Conservation (phyloP, 441 rosid species). For the Melastoma candidum region DNA sequence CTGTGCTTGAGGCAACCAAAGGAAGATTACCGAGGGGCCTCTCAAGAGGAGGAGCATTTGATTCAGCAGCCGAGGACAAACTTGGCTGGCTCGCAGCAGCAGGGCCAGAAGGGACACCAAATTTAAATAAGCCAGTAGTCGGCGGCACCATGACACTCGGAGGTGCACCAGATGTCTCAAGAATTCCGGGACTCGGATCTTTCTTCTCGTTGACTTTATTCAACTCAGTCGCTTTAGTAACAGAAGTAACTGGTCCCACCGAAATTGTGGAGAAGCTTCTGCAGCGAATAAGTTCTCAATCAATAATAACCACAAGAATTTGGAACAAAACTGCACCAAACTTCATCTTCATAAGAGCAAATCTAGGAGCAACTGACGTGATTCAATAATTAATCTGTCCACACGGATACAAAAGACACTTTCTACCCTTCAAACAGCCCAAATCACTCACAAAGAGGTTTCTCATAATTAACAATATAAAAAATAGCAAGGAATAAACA, state of each 20-base stretch:
- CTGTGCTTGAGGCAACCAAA: slow-evolving; percentile 12
- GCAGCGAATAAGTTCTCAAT: neutral
- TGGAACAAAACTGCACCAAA: neutral
- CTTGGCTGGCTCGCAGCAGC: slow-evolving; percentile 24
- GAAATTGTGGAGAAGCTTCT: slow-evolving; percentile 33
- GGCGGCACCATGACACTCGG: slow-evolving; percentile 28
- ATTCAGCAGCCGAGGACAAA: slow-evolving; percentile 21
- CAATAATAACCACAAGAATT: neutral
- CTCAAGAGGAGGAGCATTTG: slow-evolving; percentile 23
- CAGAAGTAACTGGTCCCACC: slow-evolving; percentile 25
- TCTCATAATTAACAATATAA: neutral
- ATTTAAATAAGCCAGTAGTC: slow-evolving; percentile 33
- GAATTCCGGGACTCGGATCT: slow-evolving; percentile 22
- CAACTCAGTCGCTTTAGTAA: slow-evolving; percentile 29
- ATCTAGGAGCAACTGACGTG: too few relatives aligned
- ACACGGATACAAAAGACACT: neutral
- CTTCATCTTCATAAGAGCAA: neutral
- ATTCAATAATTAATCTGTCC: neutral
- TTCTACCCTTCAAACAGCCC: neutral
- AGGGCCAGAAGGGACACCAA: slow-evolving; percentile 26
- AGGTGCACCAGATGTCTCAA: slow-evolving; percentile 19
- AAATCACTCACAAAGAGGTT: neutral
- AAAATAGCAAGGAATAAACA: neutral
- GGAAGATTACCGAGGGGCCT: slow-evolving; percentile 20
- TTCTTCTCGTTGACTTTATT: slow-evolving; percentile 25